Evolutionary conservation across 352 stramenopile genomes (phyloP).

Genomic region (Phytophthora foliorum): DNA sequence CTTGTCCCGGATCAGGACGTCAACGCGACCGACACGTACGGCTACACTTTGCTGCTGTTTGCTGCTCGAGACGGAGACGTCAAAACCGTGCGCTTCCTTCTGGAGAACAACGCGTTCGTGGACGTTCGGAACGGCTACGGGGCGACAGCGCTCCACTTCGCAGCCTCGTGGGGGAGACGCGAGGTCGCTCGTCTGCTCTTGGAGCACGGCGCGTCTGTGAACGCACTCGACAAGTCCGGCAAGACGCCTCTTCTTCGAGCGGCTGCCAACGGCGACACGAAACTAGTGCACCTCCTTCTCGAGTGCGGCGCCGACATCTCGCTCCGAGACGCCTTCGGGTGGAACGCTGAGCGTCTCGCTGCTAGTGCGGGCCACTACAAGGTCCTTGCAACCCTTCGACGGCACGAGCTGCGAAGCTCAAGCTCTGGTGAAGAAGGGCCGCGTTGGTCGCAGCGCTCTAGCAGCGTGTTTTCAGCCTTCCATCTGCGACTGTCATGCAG

Average conservation of each 20-base stretch:
- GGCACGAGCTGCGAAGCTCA: conserved; percentile 5
- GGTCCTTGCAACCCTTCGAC: conserved; percentile 18
- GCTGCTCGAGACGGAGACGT: conserved; percentile 29
- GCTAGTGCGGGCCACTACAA: conserved; percentile 14
- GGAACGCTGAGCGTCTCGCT: conserved; percentile 24
- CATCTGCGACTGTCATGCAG: not conserved
- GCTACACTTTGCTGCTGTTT: conserved; percentile 28
- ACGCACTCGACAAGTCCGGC: conserved; percentile 25
- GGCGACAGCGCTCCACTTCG: conserved; percentile 32
- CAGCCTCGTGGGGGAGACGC: conserved; percentile 17
- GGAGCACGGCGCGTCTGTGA: conserved; percentile 23
- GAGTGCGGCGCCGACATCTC: conserved; percentile 19
- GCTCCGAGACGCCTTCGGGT: conserved; percentile 22
- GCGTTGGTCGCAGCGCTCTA: conserved; percentile 2
- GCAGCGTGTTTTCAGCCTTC: conserved; percentile 7
- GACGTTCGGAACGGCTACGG: conserved; percentile 26
- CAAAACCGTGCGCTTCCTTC: conserved; percentile 24
- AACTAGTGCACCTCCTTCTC: conserved; percentile 27
- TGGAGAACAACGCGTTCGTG: conserved; percentile 28
- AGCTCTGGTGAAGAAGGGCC: not conserved
- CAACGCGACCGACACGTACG: conserved; percentile 18
- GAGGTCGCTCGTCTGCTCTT: conserved; percentile 24
- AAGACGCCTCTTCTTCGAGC: conserved; percentile 31
- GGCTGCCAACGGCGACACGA: conserved; percentile 22
- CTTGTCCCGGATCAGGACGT: conserved; percentile 7